Evolutionary conservation across 2,329 filamentous ascomycete species (phyloP).

Genomic region (Sclerotinia trifoliorum): DNA sequence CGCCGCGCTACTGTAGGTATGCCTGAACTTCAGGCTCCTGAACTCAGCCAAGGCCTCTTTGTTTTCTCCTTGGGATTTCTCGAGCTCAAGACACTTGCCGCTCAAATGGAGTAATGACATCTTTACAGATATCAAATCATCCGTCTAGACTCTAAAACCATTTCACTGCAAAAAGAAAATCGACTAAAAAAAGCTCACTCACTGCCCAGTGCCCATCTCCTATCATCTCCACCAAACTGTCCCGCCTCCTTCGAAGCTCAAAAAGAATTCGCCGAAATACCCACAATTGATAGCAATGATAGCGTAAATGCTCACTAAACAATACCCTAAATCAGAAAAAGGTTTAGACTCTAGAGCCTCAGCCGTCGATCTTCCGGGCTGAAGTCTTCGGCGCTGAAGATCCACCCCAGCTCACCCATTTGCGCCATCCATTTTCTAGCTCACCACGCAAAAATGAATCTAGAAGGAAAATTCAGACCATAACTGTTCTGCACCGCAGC

Average conservation of each 20-base stretch:
- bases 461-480: background rate
- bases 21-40: background rate
- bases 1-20: background rate
- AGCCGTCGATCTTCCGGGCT: constrained; percentile 11
- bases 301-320: background rate
- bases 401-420: background rate
- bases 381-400: constrained; percentile 1
- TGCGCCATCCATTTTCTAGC: background rate
- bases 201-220: too few species aligned
- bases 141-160: background rate
- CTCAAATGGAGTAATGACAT: background rate
- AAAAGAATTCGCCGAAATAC: background rate
- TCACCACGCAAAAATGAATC: background rate
- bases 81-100: too few species aligned
- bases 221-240: too few species aligned
- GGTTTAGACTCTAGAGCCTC: background rate
- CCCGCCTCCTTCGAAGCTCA: background rate
- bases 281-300: background rate
- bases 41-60: background rate
- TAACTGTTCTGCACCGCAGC: background rate
- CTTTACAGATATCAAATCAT: background rate
- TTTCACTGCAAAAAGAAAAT: background rate
- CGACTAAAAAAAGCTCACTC: background rate
- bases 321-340: background rate
- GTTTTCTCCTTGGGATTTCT: background rate